Evolutionary conservation across 805 yeast genomes (phyloP).

Genomic region (Cyberlindnera maritima): DNA sequence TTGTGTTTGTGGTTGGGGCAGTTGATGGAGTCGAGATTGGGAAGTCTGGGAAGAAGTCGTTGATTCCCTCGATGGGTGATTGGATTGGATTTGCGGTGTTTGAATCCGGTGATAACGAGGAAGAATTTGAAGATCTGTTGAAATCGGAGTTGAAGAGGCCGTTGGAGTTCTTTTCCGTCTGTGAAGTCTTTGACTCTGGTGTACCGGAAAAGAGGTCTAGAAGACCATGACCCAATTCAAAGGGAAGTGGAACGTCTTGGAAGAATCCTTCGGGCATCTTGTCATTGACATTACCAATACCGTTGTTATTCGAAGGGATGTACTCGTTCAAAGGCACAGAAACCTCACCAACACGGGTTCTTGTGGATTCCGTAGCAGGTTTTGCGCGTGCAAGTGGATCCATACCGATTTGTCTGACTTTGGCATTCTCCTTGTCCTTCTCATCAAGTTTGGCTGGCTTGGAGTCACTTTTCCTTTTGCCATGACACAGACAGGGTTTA

Average conservation of each 20-base stretch:
- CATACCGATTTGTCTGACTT: slow-evolving; percentile 27
- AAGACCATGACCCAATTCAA: slow-evolving; percentile 37
- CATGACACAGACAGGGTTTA: slow-evolving; percentile 28
- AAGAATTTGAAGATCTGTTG: not conserved
- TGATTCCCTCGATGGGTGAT: slow-evolving; percentile 7
- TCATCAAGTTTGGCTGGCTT: not conserved
- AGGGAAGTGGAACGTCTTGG: slow-evolving; percentile 34
- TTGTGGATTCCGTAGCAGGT: slow-evolving; percentile 25
- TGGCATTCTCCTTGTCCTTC: not conserved
- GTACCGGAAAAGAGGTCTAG: slow-evolving; percentile 35
- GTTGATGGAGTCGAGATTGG: slow-evolving; percentile 2
- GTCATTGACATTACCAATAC: slow-evolving; percentile 30
- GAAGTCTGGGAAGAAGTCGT: slow-evolving; percentile 14
- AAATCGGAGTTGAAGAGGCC: no score
- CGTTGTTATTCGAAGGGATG: slow-evolving; percentile 31
- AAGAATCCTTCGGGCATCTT: slow-evolving; percentile 25
- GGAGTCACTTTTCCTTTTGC: slow-evolving; percentile 16
- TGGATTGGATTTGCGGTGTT: slow-evolving; percentile 1
- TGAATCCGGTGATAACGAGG: slow-evolving; percentile 6
- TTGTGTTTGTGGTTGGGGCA: not conserved
- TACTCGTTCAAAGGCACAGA: slow-evolving; percentile 37
- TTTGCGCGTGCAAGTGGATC: slow-evolving; percentile 28
- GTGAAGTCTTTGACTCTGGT: not conserved
- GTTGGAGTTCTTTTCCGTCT: not conserved
- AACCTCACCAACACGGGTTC: slow-evolving; percentile 37